Percentiles rank a stretch among this genome's conserved stretches.
Conservation (phyloP, 495 filamentous ascomycete species). For the Penicillium manginii region DNA sequence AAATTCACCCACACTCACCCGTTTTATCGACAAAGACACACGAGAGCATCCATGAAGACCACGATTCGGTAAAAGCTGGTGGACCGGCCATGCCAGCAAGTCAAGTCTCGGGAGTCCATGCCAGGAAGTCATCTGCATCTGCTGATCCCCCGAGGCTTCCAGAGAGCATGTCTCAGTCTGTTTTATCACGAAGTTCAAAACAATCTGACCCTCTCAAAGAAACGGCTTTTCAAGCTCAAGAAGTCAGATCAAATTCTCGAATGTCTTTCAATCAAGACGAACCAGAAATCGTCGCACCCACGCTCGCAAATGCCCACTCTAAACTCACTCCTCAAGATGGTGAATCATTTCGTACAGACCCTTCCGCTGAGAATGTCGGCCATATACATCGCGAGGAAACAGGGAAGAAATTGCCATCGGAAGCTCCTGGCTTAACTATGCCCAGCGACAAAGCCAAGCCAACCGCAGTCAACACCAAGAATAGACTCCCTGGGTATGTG, state of each 20-base stretch:
- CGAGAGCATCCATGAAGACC: slow-evolving; percentile 31
- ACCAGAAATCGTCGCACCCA: slow-evolving; percentile 35
- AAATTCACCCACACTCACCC: slow-evolving; percentile 40
- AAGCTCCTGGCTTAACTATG: slow-evolving; percentile 19
- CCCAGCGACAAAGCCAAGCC: slow-evolving; percentile 28
- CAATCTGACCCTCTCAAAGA: slow-evolving; percentile 33
- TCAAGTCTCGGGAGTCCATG: slow-evolving; percentile 27
- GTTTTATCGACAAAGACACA: slow-evolving; percentile 35
- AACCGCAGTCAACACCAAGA: slow-evolving; percentile 22
- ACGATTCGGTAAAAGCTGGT: slow-evolving; percentile 18
- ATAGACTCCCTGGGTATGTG: slow-evolving; percentile 40
- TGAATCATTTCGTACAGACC: slow-evolving; percentile 44
- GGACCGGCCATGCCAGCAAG: slow-evolving; percentile 22
- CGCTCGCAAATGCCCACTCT: slow-evolving; percentile 35
- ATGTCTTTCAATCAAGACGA: slow-evolving; percentile 45
- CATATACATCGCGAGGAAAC: slow-evolving; percentile 35
- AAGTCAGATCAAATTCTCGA: slow-evolving; percentile 38
- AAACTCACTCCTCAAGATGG: slow-evolving; percentile 35
- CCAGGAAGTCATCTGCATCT: slow-evolving; percentile 24
- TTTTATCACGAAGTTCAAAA: slow-evolving; percentile 27
- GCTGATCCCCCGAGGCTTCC: slow-evolving; percentile 32
- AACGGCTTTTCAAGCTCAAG: slow-evolving; percentile 18
- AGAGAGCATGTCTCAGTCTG: slow-evolving; percentile 28
- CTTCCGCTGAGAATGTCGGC: slow-evolving; percentile 45
- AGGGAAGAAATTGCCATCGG: slow-evolving; percentile 30